Percentiles rank a stretch among this genome's conserved stretches.
Conservation (phyloP, 2,329 filamentous ascomycete genomes). For the Chaetothyriales sp. region DNA sequence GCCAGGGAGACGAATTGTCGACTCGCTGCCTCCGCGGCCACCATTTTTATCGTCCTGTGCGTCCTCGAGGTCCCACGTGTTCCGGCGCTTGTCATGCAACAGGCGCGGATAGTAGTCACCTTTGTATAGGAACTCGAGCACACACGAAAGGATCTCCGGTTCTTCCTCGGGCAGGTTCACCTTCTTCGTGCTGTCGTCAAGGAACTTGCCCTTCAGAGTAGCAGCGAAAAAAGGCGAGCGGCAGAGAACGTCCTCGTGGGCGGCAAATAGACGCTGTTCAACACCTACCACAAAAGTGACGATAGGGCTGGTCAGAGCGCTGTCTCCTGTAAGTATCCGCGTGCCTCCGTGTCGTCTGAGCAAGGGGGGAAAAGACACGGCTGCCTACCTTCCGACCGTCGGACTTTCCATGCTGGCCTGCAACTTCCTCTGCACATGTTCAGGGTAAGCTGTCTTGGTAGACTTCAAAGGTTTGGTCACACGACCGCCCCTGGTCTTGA, state of each 20-base stretch:
- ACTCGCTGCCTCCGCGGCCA: conserved; percentile 50
- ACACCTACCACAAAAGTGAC: conserved; percentile 71
- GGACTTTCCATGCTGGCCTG: conserved; percentile 61
- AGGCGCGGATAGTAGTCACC: conserved; percentile 82
- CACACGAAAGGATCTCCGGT: conserved; percentile 76
- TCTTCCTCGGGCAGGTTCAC: conserved; percentile 73
- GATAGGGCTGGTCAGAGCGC: conserved; percentile 52
- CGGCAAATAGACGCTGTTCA: conserved; percentile 75
- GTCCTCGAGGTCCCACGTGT: conserved; percentile 70
- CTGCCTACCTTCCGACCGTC: conserved; percentile 26
- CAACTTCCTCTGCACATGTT: conserved; percentile 72
- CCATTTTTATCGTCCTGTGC: conserved; percentile 35
- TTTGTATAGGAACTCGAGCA: conserved; percentile 86
- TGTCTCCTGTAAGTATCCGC: conserved; percentile 18
- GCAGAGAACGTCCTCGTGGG: conserved; percentile 72
- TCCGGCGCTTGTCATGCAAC: conserved; percentile 63
- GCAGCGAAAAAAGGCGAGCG: conserved; percentile 64
- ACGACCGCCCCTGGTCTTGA: conserved; percentile 60
- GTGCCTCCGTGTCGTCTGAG: neutral
- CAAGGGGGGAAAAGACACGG: neutral
- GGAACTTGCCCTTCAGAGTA: conserved; percentile 47
- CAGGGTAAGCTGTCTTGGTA: conserved; percentile 58
- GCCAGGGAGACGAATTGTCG: conserved; percentile 54
- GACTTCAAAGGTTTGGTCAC: conserved; percentile 77
- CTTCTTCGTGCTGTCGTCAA: conserved; percentile 47